A percentile compares a stretch with the other conserved stretches of the same genome.
phyloP scores from a whole-genome alignment of 2,329 filamentous ascomycete species.

The Peltaster fructicola region DNA sequence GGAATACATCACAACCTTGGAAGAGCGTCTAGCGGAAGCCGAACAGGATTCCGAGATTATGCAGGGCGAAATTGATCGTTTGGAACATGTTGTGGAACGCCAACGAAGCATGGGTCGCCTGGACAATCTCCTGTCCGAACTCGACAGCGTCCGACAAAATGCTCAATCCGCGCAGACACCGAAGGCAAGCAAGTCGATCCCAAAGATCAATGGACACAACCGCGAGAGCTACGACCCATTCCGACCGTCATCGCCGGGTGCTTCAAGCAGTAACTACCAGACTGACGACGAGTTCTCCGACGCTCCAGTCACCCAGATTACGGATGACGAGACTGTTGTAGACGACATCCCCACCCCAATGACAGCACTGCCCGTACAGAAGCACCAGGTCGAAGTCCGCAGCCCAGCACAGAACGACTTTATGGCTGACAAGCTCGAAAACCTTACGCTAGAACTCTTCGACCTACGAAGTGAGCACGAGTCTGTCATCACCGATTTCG shows the following conservation, averaged over 20 bases:
- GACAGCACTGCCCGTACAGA: constrained; percentile 1
- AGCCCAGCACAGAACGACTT: constrained; percentile 70
- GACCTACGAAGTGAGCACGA: constrained; percentile 86
- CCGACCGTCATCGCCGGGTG: constrained; percentile 4
- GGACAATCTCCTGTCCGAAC: constrained; percentile 77
- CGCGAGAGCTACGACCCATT: constrained; percentile 12
- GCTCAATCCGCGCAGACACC: not conserved
- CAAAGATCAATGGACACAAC: constrained; percentile 9
- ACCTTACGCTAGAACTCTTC: constrained; percentile 76
- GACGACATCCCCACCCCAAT: too few relatives aligned
- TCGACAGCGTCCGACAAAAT: constrained; percentile 38
- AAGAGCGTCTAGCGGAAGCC: constrained; percentile 85
- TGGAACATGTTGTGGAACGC: constrained; percentile 89
- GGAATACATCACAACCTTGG: constrained; percentile 92
- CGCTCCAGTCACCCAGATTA: not conserved
- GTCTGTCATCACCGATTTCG: constrained; percentile 60
- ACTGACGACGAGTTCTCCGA: constrained; percentile 3
- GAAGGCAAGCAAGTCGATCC: constrained; percentile 2
- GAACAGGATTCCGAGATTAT: constrained; percentile 93
- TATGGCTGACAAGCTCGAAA: constrained; percentile 83
- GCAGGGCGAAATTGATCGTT: constrained; percentile 85
- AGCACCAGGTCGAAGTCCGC: constrained; percentile 28
- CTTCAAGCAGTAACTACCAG: constrained; percentile 1
- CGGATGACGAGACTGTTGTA: too few relatives aligned
- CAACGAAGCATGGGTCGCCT: constrained; percentile 89